Conservation (phyloP, 768 basidiomycete species). For the Boletellus ananiceps region DNA sequence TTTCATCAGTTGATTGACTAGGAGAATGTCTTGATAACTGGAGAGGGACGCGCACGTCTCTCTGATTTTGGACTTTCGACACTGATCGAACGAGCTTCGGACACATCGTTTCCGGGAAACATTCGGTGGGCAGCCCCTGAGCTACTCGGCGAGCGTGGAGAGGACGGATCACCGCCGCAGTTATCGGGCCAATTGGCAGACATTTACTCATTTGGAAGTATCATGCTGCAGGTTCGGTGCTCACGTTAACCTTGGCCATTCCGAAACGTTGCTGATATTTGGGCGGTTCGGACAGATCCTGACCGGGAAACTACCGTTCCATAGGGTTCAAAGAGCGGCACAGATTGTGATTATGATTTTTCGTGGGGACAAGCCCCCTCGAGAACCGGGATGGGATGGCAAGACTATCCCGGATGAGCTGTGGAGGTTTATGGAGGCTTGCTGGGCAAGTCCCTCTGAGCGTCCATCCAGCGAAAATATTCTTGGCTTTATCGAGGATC, state of each 20-base stretch:
- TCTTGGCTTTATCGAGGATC: conserved; percentile 11
- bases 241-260: not conserved
- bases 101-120: conserved; percentile 17
- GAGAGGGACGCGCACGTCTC: conserved; percentile 12
- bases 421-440: conserved; percentile 21
- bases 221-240: conserved; percentile 26
- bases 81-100: conserved; percentile 8
- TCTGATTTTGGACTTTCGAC: conserved; percentile 33
- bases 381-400: conserved; percentile 21
- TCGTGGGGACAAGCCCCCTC: conserved; percentile 2
- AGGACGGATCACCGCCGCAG: not conserved
- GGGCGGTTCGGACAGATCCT: conserved; percentile 7
- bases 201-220: conserved; percentile 28
- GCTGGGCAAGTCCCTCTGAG: conserved; percentile 16
- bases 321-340: conserved; percentile 14
- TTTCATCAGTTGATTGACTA: conserved; percentile 2
- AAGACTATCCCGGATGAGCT: conserved; percentile 17
- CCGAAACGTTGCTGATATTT: not conserved
- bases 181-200: conserved; percentile 15
- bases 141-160: conserved; percentile 8
- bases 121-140: conserved; percentile 31
- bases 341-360: conserved; percentile 24
- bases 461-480: conserved; percentile 17
- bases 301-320: conserved; percentile 25
- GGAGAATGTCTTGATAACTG: conserved; percentile 22